These are phyloP conservation scores for Boletus rubescentipes DNA, from an alignment of 768 basidiomycete species.

Conservation along the genomic window DNA sequence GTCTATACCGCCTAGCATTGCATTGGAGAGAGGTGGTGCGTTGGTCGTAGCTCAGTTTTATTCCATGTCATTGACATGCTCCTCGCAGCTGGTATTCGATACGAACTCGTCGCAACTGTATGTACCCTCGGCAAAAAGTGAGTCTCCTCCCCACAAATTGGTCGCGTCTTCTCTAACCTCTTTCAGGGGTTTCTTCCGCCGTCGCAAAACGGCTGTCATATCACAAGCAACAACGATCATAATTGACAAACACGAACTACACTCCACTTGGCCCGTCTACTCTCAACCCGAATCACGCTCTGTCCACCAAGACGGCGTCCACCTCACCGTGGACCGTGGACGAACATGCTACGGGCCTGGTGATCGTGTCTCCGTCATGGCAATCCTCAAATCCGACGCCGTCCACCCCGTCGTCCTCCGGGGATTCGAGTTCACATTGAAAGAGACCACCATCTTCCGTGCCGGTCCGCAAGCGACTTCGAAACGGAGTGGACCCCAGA, in stretches of 20 bases:
- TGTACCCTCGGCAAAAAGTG: slow-evolving; percentile 87
- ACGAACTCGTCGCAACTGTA: slow-evolving; percentile 86
- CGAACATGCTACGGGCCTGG: slow-evolving; percentile 85
- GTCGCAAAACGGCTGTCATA: slow-evolving; percentile 67
- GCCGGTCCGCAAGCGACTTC: slow-evolving; percentile 49
- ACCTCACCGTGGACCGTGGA: slow-evolving; percentile 71
- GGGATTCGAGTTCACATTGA: slow-evolving; percentile 79
- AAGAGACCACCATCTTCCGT: slow-evolving; percentile 76
- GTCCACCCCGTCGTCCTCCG: slow-evolving; percentile 70
- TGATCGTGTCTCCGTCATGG: slow-evolving; percentile 72
- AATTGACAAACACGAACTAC: slow-evolving; percentile 92
- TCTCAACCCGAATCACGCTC: slow-evolving; percentile 74
- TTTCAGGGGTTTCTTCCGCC: slow-evolving; percentile 70
- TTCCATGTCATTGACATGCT: background rate
- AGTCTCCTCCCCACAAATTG: slow-evolving; percentile 17
- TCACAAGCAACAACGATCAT: slow-evolving; percentile 70
- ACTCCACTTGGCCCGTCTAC: slow-evolving; percentile 92
- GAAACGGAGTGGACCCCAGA: slow-evolving; percentile 60
- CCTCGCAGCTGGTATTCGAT: slow-evolving; percentile 71
- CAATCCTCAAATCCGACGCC: slow-evolving; percentile 70
- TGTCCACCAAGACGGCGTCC: slow-evolving; percentile 63
- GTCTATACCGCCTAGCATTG: slow-evolving; percentile 83
- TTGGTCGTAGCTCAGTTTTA: background rate
- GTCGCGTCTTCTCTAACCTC: background rate
- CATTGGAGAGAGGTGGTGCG: slow-evolving; percentile 73